A percentile compares a stretch with the other conserved stretches of the same genome.
These are phyloP conservation scores for Pythium phragmitis DNA, from an alignment of 352 stramenopile species.

Conservation along the genomic window DNA sequence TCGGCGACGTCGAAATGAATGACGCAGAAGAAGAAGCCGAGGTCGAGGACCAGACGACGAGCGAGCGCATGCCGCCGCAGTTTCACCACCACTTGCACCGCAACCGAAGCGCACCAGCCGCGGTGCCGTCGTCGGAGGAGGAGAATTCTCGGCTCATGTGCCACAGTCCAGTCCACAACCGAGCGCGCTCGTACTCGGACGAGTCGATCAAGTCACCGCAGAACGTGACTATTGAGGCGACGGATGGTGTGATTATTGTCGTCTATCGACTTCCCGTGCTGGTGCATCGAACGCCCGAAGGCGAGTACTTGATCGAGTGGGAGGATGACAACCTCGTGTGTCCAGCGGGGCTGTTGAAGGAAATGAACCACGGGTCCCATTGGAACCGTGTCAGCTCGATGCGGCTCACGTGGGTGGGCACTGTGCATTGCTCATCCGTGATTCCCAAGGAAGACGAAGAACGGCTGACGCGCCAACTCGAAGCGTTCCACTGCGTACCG, in stretches of 20 bases:
- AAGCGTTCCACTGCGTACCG: slow-evolving; percentile 95
- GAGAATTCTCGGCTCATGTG: slow-evolving; percentile 26
- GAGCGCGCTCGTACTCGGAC: slow-evolving; percentile 51
- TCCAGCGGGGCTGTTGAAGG: slow-evolving; percentile 72
- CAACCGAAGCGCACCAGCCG: slow-evolving; percentile 27
- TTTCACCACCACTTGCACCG: slow-evolving; percentile 24
- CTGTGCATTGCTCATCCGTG: slow-evolving; percentile 67
- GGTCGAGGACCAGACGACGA: slow-evolving; percentile 6
- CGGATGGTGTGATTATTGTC: slow-evolving; percentile 96
- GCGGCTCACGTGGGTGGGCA: slow-evolving; percentile 85
- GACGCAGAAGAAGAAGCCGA: slow-evolving; percentile 30
- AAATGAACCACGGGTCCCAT: slow-evolving; percentile 51
- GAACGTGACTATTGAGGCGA: slow-evolving; percentile 90
- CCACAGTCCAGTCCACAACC: slow-evolving; percentile 45
- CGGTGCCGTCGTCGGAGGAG: slow-evolving; percentile 13
- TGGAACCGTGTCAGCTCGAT: slow-evolving; percentile 77
- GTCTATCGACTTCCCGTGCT: slow-evolving; percentile 96
- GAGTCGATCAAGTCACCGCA: slow-evolving; percentile 62
- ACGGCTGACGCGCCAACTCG: slow-evolving; percentile 61
- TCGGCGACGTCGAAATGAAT: slow-evolving; percentile 29
- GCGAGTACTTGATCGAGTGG: slow-evolving; percentile 83
- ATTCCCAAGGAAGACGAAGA: slow-evolving; percentile 88
- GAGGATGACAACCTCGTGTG: slow-evolving; percentile 89
- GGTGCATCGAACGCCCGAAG: slow-evolving; percentile 68
- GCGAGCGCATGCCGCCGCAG: slow-evolving; percentile 20